Percentiles rank a stretch among this genome's conserved stretches.
Evolutionary conservation across 257 asterid genomes (phyloP).

Genomic region (Rauvolfia tetraphylla): DNA sequence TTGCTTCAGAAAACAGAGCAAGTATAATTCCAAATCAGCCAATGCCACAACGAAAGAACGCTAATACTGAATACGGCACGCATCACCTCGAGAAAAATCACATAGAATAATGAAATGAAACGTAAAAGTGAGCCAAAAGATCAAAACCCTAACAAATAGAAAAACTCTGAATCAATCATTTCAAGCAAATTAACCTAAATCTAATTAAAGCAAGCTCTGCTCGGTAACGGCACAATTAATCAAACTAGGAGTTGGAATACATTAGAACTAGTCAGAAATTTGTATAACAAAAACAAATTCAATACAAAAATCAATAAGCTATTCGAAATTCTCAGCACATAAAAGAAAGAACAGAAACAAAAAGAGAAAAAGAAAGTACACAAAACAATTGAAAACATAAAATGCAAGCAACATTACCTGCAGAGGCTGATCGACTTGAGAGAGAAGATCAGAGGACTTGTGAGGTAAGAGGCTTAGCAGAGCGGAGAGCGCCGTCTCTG

Average conservation of each 20-base stretch:
- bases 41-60: neutral
- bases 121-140: neutral
- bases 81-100: neutral
- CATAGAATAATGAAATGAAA: neutral
- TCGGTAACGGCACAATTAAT: neutral
- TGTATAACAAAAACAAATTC: neutral
- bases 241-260: neutral
- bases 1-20: neutral
- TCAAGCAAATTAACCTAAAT: slow-evolving; percentile 2
- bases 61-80: neutral
- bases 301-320: neutral
- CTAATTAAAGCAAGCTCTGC: slow-evolving; percentile 11
- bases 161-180: neutral
- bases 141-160: slow-evolving; percentile 14
- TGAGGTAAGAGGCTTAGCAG: slow-evolving; percentile 82
- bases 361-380: neutral
- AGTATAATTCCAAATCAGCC: neutral
- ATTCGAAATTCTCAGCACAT: neutral
- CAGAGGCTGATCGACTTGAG: slow-evolving; percentile 96
- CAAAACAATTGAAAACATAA: neutral
- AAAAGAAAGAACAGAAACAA: neutral
- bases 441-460: slow-evolving; percentile 94
- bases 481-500: slow-evolving; percentile 85
- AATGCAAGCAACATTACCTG: slow-evolving; percentile 46
- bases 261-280: neutral